Evolutionary conservation across 352 stramenopile genomes (phyloP), one percentile per base, ranked within the genome.

Genomic region (Phytophthora vignae): DNA sequence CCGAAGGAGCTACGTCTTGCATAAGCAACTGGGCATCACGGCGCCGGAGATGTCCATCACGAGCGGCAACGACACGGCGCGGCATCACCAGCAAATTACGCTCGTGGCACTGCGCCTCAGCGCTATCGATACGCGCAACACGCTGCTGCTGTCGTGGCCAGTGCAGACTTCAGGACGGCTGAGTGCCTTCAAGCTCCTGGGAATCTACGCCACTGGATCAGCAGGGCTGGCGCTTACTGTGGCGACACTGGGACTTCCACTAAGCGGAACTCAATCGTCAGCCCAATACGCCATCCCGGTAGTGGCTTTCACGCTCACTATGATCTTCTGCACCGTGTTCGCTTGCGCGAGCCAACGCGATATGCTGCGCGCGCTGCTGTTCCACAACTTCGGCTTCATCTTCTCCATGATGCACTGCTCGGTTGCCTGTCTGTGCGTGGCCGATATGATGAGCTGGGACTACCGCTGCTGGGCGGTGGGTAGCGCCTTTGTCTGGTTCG

Each of bases 351-450:
- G 66, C 29, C 77, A 84, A n/a, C 73, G 73, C 2, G 73, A 73
- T 11, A 59, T 82, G 38, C 36, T 75, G 1, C 50, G 17, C 17
- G 63, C 64, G 10, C 61, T 84, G 21, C 48, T 73, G 4, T 29
- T 75, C 4, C 64, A 67, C 46, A 84, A 81, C 58, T 84, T 84
- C 49, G 77, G 71, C 17, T 81, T 80, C 19, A 42, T 79, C 11
- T 84, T 84, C 55, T 63, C 64, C 1, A 77, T 73, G 48, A 27
- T 78, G n/a, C 67, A 84, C 64, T 81, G 71, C 59, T 65, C 69
- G 2, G 21, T 80, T 15, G 69, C 73, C 50, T 78, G 50, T 55
- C 57, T 75, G 31, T 66, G 62, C 14, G 46, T 76, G 25, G 58
- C 40, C 33, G 66, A 78, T 58, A 77, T 77, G 64, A 53, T 77